Base-by-base conservation (phyloP, 495 filamentous ascomycete species). In the Penicillium mononematosum region DNA sequence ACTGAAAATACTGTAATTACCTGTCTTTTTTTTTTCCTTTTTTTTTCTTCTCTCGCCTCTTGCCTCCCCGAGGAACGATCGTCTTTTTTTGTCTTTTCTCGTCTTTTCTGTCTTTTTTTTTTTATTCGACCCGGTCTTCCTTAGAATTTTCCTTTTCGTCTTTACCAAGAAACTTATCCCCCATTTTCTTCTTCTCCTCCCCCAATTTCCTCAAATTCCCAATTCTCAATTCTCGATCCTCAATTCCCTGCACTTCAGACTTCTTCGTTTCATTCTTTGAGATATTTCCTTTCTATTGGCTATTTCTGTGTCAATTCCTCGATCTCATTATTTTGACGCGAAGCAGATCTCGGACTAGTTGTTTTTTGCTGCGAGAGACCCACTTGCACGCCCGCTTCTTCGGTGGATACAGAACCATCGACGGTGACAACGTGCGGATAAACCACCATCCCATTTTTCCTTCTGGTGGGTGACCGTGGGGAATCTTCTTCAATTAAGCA, bases 381-480 rank as follows among this genome's bases (percentile, higher is more conserved):
- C 74, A 77, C 74, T 70, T 70, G 56, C 64, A 71, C 70, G 74
- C 74, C 61, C 70, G 70, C 73, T 70, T 74, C 69, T 61, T 60
- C 73, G 70, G 72, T 75, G 74, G 72, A 75, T 73, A 70, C 72
- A 75, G 65, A 71, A 73, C 68, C 69, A 71, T 70, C 66, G 64
- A 69, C 67, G 68, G 59, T 73, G 69, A 75, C 72, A 75, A 75
- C 72, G 72, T 76, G 75, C 74, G 72, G 75, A 74, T 75, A 74
- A 72, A 70, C 50, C 56, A 54, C 70, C 71, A 65, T 64, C 66
- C 68, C 63, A 34, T 46, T 48, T 53, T 59, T 56, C 27, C n/a
- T 45, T 63, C 65, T 73, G 72, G 74, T 78, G 75, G 72, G 70
- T 72, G 68, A 69, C 69, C 70, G 72, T 78, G 74, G 74, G 68